Evolutionary conservation across 139 green algal genomes (phyloP), one percentile per base, ranked within the genome.

Genomic region (Penium margaritaceum): DNA sequence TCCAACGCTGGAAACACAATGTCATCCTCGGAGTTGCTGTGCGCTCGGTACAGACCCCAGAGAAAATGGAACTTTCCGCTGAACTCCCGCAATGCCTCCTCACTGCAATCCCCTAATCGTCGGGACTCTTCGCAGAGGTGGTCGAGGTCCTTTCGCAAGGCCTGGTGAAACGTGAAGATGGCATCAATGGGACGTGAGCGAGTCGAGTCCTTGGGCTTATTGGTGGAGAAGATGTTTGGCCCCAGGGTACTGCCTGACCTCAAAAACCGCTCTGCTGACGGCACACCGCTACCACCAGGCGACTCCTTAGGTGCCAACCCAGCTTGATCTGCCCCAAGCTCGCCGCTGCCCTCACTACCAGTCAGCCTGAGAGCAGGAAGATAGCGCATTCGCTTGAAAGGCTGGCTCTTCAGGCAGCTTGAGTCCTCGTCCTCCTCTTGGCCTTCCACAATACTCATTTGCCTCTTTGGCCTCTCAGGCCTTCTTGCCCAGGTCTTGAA

Each of bases 1-100:
- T 99, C 94, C 41, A 99, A 83, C 3, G 91, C 94, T 32, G 94
- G 94, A 58, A 99, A 99, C 62, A 99, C 90, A 37, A 99, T 93
- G 62, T 96, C 88, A 77, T 98, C 94, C 80, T 98, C 94, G 0
- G 86, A 80, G 36, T 86, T 84, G 65, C 62, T 75, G 80, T 94
- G 89, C 5, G 89, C 89, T 21, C 78, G 70, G 78, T 95, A 96
- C 30, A 94, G 85, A 63, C 87, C 85, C 72, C 76, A 86, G 68
- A 99, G 74, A 77, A 97, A 97, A 24, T 90, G 84, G 72, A 97
- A 98, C 33, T 91, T 84, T 0, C 91, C 91, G 37, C 90, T 84
- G 47, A 99, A 85, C 53, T 88, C 76, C 76, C 89, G 83, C 36
- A 94, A 32, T 2, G 81, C 69, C 4, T 68, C 38, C 12, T 79